Base-by-base conservation (phyloP, 805 yeast genomes). In the Candida chilensis region DNA sequence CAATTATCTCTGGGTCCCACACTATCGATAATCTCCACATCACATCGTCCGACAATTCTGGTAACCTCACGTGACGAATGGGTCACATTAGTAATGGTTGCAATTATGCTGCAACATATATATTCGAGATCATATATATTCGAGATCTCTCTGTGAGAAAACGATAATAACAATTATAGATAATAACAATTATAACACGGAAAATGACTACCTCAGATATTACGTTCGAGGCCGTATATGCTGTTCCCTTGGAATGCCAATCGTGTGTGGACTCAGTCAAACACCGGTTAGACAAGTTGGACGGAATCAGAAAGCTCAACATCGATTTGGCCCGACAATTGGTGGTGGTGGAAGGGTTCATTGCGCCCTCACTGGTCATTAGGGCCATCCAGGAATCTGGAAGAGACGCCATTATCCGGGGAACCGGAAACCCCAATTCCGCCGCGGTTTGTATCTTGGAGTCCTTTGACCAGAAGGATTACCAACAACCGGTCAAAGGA, bases 401-500 rank as follows among this genome's bases (percentile, higher is more conserved):
- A 1, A 72, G 76, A 39, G 96, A 90, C 47, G 95, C 95, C 3
- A 84, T 90, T 39, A 80, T 90, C 16, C 66, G 97, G 36, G 97
- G 97, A 5, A 75, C 95, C 0, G 96, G 96, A 3, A 67, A 63
- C 34, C 79, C 94, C 12, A 79, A 88, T 50, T 70, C 83, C 13
- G 95, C 96, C 1, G 96, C 95, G 0, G 97, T 88, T 19, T 76
- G 92, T 40, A 88, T 88, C 28, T 55, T 88, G 33, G 97, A 90
- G 49, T 68, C 81, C 13, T 81, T 79, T 42, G 72, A 63, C 29
- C 56, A 59, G 2, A 56, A 54, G 17, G 71, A 68, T 38, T 37
- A 34, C 15, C 48, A 49, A 10, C 61, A 64, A 24, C 83, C 88
- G 0, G 94, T 90, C 16, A 76, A 81, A 45, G 97, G 97, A 0